Evolutionary conservation across 176 grass and related monocot species (phyloP), one percentile per base, ranked within the genome.

Genomic region (Cenchrus purpureus): DNA sequence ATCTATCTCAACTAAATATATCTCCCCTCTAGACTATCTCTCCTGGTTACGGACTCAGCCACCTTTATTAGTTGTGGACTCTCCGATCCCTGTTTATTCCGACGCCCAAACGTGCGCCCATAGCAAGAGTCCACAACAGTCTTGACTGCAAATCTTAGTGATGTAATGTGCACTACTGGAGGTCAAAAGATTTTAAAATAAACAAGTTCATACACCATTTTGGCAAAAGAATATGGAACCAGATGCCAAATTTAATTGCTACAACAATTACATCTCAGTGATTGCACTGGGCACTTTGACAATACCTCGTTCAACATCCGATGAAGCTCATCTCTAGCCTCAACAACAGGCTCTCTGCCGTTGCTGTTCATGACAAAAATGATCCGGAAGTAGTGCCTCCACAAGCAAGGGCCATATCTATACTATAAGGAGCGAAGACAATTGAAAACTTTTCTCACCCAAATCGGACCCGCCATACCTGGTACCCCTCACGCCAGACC

Each of bases 361-460:
- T 95, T 95, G 76, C 93, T 95, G 86, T 95, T 88, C 7, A 95
- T 91, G 55, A 95, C 93, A 87, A 95, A 95, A 87, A 95, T 95
- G 68, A 95, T 95, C 83, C 93, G 88, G 91, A 95, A 95, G 74
- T 95, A 95, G 86, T 95, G 93, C 88, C 93, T 95, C 93, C 93
- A 95, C 75, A 95, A 61, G 78, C 31, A 32, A 32, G 31, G 31
- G 31, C 31, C 31, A 32, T 32, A 32, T 32, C 31, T 32, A 32
- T 32, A 32, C 31, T 32, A 32, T 32, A 32, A 32, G 2, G 31
- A 32, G 31, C 31, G 31, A 32, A 32, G 31, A 32, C 31, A 32
- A 32, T 32, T 32, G 31, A 32, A 32, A 32, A 32, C 31, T 32
- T 32, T 32, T 32, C 31, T 32, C 31, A 32, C 31, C 31, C 31